phyloP scores from a whole-genome alignment of 2,329 filamentous ascomycete species.

The Fusarium chuoi region DNA sequence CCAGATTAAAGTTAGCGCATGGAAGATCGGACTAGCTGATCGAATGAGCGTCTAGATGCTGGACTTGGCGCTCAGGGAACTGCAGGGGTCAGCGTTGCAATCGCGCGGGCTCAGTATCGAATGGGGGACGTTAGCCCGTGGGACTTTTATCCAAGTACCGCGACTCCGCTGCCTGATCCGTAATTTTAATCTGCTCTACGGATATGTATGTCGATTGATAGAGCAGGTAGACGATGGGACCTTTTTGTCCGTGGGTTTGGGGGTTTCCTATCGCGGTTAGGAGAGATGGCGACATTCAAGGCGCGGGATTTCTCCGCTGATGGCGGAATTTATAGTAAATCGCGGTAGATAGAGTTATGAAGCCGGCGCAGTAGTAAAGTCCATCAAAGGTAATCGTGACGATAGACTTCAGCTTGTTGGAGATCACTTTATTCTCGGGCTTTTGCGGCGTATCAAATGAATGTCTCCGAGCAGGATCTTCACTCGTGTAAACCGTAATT shows the following conservation, averaged over 20 bases:
- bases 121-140: neutral
- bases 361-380: neutral
- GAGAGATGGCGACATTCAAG: neutral
- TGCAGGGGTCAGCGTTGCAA: neutral
- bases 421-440: neutral
- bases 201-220: neutral
- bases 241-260: neutral
- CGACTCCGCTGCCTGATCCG: neutral
- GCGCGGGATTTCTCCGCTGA: neutral
- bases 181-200: neutral
- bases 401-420: neutral
- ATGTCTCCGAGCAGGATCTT: neutral
- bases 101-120: neutral
- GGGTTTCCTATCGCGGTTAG: neutral
- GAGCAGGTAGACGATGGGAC: neutral
- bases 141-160: neutral
- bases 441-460: neutral
- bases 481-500: neutral
- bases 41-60: neutral
- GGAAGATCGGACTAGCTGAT: conserved; percentile 9
- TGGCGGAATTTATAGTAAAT: neutral
- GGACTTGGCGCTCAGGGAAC: conserved; percentile 15
- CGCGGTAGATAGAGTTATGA: neutral
- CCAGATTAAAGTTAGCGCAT: conserved; percentile 7
- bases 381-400: neutral